Evolutionary conservation across 2,329 filamentous ascomycete genomes (phyloP), one percentile per base, ranked within the genome.

Genomic region (Fusarium neocosmosporiellum): DNA sequence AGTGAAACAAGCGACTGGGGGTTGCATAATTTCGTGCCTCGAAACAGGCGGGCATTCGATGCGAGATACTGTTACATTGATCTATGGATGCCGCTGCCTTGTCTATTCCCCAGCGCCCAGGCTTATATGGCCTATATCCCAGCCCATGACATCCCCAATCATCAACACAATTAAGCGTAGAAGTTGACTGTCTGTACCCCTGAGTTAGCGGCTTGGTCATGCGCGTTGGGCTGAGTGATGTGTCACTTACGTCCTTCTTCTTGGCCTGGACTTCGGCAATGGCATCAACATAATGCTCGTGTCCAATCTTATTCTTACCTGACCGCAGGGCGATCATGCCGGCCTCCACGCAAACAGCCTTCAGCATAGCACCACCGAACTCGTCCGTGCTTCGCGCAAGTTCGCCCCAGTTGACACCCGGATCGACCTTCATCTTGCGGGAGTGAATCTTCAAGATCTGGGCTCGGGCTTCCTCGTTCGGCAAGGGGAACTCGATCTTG

Each of bases 211-310:
- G 66, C 34, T n/a, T 29, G 6, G 10, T 37, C 20, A 3, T 18
- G 27, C 11, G 20, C 7, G 8, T 57, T 2, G 22, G 7, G 22
- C n/a, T 11, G 2, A 24, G 16, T 65, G 1, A n/a, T 18, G 18
- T 7, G 58, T 22, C 55, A 87, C 88, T 86, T 78, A 90, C 88
- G 72, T 97, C 94, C 90, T 97, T 97, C 93, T 98, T 98, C 92
- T 98, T 92, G 71, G 93, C 92, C 83, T 95, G 94, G 77, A 99
- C 96, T 85, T 99, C 96, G 39, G 95, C 90, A 83, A 99, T 98
- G 69, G 96, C 96, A 87, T 99, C 96, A 59, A 99, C 96, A 81
- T 98, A 99, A 84, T 99, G 94, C 86, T 99, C 96, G 82, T 99
- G 96, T 68, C 93, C 93, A 80, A 99, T 96, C 89, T 98, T 98